Percentiles rank a stretch among this genome's conserved stretches.
Evolutionary conservation across 23 red algal species (phyloP).

Genomic region (Cyanidium caldarium): DNA sequence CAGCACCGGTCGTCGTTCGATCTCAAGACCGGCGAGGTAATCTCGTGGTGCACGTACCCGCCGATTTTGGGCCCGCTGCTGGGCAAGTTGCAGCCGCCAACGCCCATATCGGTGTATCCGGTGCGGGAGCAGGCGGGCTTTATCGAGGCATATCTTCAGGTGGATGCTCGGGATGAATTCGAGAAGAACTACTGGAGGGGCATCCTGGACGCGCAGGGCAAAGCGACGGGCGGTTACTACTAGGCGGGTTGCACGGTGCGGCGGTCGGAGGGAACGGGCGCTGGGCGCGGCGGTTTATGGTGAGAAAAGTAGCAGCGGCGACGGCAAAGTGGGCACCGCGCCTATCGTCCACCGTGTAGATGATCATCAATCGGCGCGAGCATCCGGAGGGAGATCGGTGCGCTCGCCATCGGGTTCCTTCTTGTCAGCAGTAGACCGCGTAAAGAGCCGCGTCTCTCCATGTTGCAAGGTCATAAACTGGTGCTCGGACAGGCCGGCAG

Average conservation of each 20-base stretch:
- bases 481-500: neutral
- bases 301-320: neutral
- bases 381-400: too few relatives aligned
- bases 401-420: neutral
- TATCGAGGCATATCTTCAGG: slow-evolving; percentile 76
- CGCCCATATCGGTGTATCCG: slow-evolving; percentile 49
- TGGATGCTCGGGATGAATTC: slow-evolving; percentile 70
- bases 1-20: slow-evolving; percentile 93
- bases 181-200: slow-evolving; percentile 92
- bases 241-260: slow-evolving; percentile 6
- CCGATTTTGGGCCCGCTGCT: slow-evolving; percentile 75
- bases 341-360: neutral
- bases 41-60: slow-evolving; percentile 90
- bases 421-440: neutral
- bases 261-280: neutral
- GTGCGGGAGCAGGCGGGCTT: slow-evolving; percentile 76
- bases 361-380: neutral
- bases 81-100: slow-evolving; percentile 66
- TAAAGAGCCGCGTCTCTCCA: neutral
- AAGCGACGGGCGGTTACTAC: slow-evolving; percentile 85
- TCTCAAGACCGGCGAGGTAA: slow-evolving; percentile 55
- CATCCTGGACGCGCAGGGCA: slow-evolving; percentile 77
- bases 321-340: neutral
- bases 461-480: neutral
- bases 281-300: neutral